Evolutionary conservation across 2,329 filamentous ascomycete species (phyloP), one percentile per base, ranked within the genome.

Genomic region (Beauveria varroae): DNA sequence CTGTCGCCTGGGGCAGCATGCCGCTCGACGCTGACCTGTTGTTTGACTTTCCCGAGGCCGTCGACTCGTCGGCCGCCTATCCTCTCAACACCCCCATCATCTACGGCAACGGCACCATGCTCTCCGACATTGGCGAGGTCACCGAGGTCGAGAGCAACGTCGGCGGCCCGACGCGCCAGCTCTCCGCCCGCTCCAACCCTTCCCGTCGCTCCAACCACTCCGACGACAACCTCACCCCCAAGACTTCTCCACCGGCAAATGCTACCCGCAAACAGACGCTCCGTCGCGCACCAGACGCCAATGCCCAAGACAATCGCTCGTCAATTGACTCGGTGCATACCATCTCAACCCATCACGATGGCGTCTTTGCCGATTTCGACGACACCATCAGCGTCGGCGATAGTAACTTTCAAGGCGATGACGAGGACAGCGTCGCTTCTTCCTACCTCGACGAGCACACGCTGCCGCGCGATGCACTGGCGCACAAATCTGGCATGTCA

Each of bases 81-180:
- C 77, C 79, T 16, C 81, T 82, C 37, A 80, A 79, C 1, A 88
- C 85, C 0, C 85, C 85, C 8, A 87, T 88, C 63, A 87, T 87
- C 64, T 88, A 88, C 65, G 85, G 85, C 57, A 87, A 88, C 66
- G 85, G 85, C 50, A 88, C 85, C 49, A 87, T 87, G 85, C 71
- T 88, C 50, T 87, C 85, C 5, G 85, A 88, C 69, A 88, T 87
- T 72, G 78, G 81, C 20, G 79, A 83, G 71, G 79, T 83, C 43
- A 81, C 80, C 50, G 79, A 82, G 70, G 79, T 75, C n/a, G 79
- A 82, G 66, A 80, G 78, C 63, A 80, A 76, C 6, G 73, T 73
- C 7, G 81, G 81, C 40, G 75, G 46, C 71, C 72, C 5, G 73
- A 75, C 9, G 73, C 77, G 9, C 72, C 50, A 41, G 41, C 73